These are phyloP conservation scores for Nidularia sp. DNA, from an alignment of 768 basidiomycete genomes.

Conservation along the genomic window DNA sequence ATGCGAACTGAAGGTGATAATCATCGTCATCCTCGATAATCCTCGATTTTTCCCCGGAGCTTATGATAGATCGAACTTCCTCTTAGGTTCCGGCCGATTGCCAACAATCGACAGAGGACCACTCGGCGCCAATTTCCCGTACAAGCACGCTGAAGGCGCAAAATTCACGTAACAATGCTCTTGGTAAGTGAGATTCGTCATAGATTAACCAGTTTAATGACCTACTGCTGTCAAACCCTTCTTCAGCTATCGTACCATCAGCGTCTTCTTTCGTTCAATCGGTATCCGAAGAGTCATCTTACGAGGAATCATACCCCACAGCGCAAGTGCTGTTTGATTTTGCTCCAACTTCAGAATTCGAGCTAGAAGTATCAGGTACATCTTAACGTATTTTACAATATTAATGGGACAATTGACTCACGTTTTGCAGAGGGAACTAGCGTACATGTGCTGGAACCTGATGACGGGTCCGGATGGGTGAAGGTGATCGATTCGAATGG, in stretches of 20 bases:
- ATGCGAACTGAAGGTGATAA: conserved; percentile 76
- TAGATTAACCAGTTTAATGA: no score
- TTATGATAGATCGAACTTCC: conserved; percentile 1
- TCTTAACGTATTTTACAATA: conserved; percentile 1
- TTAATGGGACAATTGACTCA: neutral
- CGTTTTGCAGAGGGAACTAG: conserved; percentile 48
- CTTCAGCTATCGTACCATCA: conserved; percentile 28
- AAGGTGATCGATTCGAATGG: conserved; percentile 62
- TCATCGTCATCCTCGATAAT: neutral
- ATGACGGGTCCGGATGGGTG: conserved; percentile 86
- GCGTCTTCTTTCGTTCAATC: conserved; percentile 55
- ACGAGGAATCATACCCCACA: conserved; percentile 40
- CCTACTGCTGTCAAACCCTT: conserved; percentile 5
- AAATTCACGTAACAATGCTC: conserved; percentile 12
- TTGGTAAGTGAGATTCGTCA: no score
- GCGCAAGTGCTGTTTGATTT: conserved; percentile 76
- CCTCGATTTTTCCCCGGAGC: neutral
- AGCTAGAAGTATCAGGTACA: conserved; percentile 65
- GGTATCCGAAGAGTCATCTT: conserved; percentile 23
- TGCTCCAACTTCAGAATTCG: conserved; percentile 70
- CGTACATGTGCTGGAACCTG: conserved; percentile 70
- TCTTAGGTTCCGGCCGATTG: conserved; percentile 75
- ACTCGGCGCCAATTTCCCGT: conserved; percentile 18
- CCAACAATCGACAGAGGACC: conserved; percentile 23
- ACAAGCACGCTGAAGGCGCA: conserved; percentile 8